Percentiles rank a stretch among this genome's conserved stretches.
Conservation (phyloP, 345 rosid genomes). For the Aethionema arabicum region DNA sequence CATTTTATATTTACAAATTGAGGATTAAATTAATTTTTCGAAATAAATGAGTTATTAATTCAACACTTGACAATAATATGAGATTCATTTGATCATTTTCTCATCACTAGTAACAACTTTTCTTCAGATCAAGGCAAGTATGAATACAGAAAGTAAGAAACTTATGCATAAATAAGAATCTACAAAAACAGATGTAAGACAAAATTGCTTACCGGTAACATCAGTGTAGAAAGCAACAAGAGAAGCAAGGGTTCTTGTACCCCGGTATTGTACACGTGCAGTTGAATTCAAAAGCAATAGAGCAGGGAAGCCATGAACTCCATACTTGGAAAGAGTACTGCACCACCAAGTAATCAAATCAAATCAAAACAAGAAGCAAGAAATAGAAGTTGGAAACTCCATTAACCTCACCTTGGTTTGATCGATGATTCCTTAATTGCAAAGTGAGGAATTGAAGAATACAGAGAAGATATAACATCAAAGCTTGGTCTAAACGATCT, state of each 20-base stretch:
- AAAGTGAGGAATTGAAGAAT: slow-evolving; percentile 68
- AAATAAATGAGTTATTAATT: too few relatives aligned
- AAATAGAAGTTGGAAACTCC: slow-evolving; percentile 13
- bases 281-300: slow-evolving; percentile 81
- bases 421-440: slow-evolving; percentile 79
- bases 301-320: slow-evolving; percentile 93
- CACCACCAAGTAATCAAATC: slow-evolving; percentile 27
- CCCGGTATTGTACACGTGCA: slow-evolving; percentile 64
- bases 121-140: background rate
- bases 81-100: background rate
- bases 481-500: slow-evolving; percentile 68
- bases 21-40: too few relatives aligned
- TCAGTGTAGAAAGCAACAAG: slow-evolving; percentile 67
- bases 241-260: slow-evolving; percentile 67
- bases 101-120: background rate
- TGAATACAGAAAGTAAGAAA: background rate
- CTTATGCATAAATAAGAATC: background rate
- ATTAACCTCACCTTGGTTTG: slow-evolving; percentile 71
- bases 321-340: slow-evolving; percentile 89
- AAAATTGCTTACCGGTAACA: slow-evolving; percentile 58
- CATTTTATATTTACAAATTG: too few relatives aligned
- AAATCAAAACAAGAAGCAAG: background rate
- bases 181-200: background rate
- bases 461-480: slow-evolving; percentile 60
- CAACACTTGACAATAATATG: too few relatives aligned